phyloP scores from a whole-genome alignment of 2,329 filamentous ascomycete species.

The Cryphonectria parasitica region DNA sequence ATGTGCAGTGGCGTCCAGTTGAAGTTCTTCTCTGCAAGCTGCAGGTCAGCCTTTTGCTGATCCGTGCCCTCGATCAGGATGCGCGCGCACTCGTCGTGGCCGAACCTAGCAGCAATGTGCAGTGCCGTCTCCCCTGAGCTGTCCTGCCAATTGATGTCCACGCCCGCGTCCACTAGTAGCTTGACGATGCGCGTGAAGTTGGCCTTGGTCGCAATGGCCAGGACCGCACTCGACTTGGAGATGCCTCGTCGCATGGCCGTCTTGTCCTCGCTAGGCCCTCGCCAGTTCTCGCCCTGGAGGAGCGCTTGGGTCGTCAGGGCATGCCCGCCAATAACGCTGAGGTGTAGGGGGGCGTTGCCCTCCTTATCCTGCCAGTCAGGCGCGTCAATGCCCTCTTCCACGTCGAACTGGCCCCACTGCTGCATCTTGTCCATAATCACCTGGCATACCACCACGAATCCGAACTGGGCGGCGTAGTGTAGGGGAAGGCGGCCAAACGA shows the following conservation, averaged over 20 bases:
- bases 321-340: conserved; percentile 91
- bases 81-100: conserved; percentile 78
- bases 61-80: conserved; percentile 73
- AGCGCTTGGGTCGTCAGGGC: conserved; percentile 81
- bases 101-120: conserved; percentile 88
- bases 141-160: conserved; percentile 93
- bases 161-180: conserved; percentile 84
- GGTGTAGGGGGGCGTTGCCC: conserved; percentile 86
- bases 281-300: conserved; percentile 79
- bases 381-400: conserved; percentile 84
- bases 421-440: conserved; percentile 88
- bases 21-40: conserved; percentile 81
- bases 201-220: conserved; percentile 85
- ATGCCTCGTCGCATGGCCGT: conserved; percentile 69
- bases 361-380: conserved; percentile 90
- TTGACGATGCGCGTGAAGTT: conserved; percentile 85
- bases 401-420: conserved; percentile 84
- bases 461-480: conserved; percentile 94
- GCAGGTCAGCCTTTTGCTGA: conserved; percentile 73
- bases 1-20: conserved; percentile 96
- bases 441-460: conserved; percentile 88
- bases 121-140: conserved; percentile 88
- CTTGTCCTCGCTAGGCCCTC: conserved; percentile 65
- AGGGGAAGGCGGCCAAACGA: conserved; percentile 81
- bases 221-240: conserved; percentile 82